Evolutionary conservation across 2,329 filamentous ascomycete species (phyloP), one percentile per base, ranked within the genome.

Genomic region (Tympanopsis confertula): DNA sequence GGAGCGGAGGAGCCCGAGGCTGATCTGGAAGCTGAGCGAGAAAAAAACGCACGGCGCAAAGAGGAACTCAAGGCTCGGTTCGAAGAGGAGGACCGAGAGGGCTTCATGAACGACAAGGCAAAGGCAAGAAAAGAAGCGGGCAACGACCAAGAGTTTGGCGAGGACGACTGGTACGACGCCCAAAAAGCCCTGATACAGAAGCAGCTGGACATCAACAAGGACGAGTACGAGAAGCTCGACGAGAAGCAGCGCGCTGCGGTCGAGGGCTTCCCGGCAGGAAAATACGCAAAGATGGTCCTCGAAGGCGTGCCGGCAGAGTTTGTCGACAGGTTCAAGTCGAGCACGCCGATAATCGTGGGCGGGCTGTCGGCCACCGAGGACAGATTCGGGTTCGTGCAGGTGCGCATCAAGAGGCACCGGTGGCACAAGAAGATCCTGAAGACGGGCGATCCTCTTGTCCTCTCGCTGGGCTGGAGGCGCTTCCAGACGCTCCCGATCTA

Each of bases 401-500:
- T 95, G 41, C 79, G 91, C 37, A 94, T 98, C 67, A 98, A 98
- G 72, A 76, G 87, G 38, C 91, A 98, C 58, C 74, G 91, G 47
- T 98, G 93, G 93, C 91, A 98, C 66, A 95, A 95, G 74, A 94
- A 91, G 68, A 96, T 96, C 48, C 70, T 98, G 47, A 98, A 98
- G 68, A 96, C 87, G 20, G 94, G 94, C 55, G 91, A 98, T 53
- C 93, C 91, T 13, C 71, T 98, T 37, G 94, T 98, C 55, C 91
- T 98, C 67, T 95, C 88, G 2, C 70, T 98, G 33, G 91, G 91
- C 30, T 98, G 91, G 91, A 74, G 91, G 37, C 75, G 91, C 42
- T 98, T 98, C 67, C 91, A 96, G 61, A 81, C 83, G 4, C 68
- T 91, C 47, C 89, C 88, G n/a, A 78, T 95, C 42, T 98, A 95